These are phyloP conservation scores for Lasiosphaeria hispida DNA, from an alignment of 495 filamentous ascomycete genomes.

Conservation along the genomic window DNA sequence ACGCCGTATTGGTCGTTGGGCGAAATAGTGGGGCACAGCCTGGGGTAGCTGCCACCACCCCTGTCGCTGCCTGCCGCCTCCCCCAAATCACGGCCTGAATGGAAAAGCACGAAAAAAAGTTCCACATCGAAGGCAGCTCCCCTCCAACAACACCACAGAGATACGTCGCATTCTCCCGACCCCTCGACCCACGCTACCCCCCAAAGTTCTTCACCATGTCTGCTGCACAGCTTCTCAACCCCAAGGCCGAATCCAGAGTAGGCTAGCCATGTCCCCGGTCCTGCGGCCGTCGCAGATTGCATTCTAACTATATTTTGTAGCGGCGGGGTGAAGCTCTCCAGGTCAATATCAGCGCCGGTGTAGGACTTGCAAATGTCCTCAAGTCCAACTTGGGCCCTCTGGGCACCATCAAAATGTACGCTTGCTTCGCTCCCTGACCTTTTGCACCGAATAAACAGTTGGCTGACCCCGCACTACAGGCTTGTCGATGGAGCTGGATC, in stretches of 20 bases:
- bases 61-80: constrained; percentile 32
- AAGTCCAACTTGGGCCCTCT: constrained; percentile 93
- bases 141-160: constrained; percentile 18
- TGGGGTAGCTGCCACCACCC: constrained; percentile 13
- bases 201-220: constrained; percentile 55
- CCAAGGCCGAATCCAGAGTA: constrained; percentile 95
- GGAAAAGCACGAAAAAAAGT: constrained; percentile 39
- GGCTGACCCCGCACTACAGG: constrained; percentile 52
- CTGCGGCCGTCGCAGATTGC: constrained; percentile 16
- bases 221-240: constrained; percentile 94
- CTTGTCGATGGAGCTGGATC: constrained; percentile 92
- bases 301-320: constrained; percentile 48
- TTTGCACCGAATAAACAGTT: neutral
- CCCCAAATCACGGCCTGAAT: constrained; percentile 24
- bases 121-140: constrained; percentile 26
- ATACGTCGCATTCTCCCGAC: constrained; percentile 9
- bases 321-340: constrained; percentile 90
- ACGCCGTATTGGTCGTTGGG: too few species aligned
- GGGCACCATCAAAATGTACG: constrained; percentile 95
- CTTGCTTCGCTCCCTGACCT: constrained; percentile 4
- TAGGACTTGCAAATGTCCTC: constrained; percentile 92
- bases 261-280: constrained; percentile 24
- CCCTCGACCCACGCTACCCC: constrained; percentile 8
- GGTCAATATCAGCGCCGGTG: constrained; percentile 95
- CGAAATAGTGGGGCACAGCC: constrained; percentile 23